phyloP scores from a whole-genome alignment of 768 basidiomycete genomes.

The Obba rivulosa region DNA sequence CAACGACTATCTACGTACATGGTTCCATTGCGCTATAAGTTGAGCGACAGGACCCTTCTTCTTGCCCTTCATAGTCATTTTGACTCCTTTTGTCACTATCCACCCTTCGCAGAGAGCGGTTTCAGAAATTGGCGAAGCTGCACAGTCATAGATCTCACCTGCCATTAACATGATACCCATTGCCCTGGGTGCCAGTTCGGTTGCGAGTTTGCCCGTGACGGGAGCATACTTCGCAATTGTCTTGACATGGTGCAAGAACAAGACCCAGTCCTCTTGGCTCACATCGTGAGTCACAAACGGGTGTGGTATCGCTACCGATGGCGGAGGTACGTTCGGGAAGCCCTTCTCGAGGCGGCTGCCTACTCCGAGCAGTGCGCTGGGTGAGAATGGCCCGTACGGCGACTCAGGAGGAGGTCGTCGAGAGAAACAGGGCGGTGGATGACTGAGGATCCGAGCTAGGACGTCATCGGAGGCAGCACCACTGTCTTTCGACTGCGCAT shows the following conservation, averaged over 20 bases:
- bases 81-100: slow-evolving; percentile 3
- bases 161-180: background rate
- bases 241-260: slow-evolving; percentile 13
- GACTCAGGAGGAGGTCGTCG: slow-evolving; percentile 5
- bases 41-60: slow-evolving; percentile 30
- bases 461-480: slow-evolving; percentile 6
- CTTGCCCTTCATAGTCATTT: slow-evolving; percentile 4
- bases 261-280: slow-evolving; percentile 40
- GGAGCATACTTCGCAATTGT: background rate
- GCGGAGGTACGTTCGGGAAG: slow-evolving; percentile 40
- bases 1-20: slow-evolving; percentile 26
- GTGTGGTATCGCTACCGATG: slow-evolving; percentile 32
- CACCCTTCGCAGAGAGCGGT: background rate
- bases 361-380: slow-evolving; percentile 25
- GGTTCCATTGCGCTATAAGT: slow-evolving; percentile 43
- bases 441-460: slow-evolving; percentile 11
- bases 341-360: slow-evolving; percentile 34
- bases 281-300: slow-evolving; percentile 47
- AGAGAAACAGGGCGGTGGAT: slow-evolving; percentile 10
- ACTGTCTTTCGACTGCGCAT: no score
- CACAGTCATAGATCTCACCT: background rate
- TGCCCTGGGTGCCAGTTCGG: slow-evolving; percentile 4
- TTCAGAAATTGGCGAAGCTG: background rate
- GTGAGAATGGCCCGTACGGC: slow-evolving; percentile 19
- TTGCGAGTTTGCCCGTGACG: background rate